Base-by-base conservation (phyloP, 495 filamentous ascomycete species). In the Xylaria acuta region DNA sequence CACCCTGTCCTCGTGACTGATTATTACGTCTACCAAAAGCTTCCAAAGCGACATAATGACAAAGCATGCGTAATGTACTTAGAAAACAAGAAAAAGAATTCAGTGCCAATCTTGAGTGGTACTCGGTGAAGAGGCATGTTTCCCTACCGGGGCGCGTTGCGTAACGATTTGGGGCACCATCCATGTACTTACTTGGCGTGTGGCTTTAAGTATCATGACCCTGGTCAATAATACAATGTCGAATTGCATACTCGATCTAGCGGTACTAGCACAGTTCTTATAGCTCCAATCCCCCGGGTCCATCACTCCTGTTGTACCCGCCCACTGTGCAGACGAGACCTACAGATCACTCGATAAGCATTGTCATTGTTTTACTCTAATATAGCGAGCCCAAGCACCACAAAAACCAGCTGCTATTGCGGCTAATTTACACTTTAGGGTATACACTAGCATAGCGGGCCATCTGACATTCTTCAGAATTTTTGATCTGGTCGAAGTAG, bases 241-340 rank as follows among this genome's bases (percentile, higher is more conserved):
- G 49, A 25, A 30, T 30, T 67, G 32, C 49, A 51, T 67, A 49
- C 65, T 67, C 32, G 65, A 67, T 67, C 65, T 49, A 34, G 64
- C n/a, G 49, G 65, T 69, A 60, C 49, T 47, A 51, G 32, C 32
- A 51, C n/a, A 56, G 49, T 67, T 67, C 65, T 56, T 54, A 67
- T 56, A 51, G 65, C 68, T 70, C 68, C 68, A 54, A 63, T 63
- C 58, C 67, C 67, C 56, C 68, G 68, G 68, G 68, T 70, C 68
- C 43, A 64, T 70, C 58, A 70, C 60, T 67, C 34, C 49, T 67
- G 36, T 25, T 54, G 65, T 56, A 54, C 65, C 49, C 65, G 65
- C 64, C 45, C 27, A 38, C 40, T 30, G 62, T 53, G 64, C 49
- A 67, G 49, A 67, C 65, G 65, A 67, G 65, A 30, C 65, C 49